Percentiles rank a stretch among this genome's conserved stretches.
Evolutionary conservation across 2,329 filamentous ascomycete species (phyloP).

Genomic region (Alternaria triticimaculans): DNA sequence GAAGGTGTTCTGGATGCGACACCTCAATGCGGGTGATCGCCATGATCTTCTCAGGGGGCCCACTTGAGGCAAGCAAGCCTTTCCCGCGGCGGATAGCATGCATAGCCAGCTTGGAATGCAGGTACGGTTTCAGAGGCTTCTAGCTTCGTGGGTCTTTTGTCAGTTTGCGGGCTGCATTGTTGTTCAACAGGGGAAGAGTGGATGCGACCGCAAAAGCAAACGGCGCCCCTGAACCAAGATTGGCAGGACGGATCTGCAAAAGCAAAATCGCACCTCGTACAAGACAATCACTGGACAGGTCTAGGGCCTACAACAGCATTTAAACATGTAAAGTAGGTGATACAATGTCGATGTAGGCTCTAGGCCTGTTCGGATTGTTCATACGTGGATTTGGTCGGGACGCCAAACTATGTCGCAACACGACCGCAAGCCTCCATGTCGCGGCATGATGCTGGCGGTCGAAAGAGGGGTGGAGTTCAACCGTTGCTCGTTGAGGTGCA

Average conservation of each 20-base stretch:
- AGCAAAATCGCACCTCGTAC: not conserved
- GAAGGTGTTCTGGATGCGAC: not conserved
- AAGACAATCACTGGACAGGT: not conserved
- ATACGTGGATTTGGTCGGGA: not conserved
- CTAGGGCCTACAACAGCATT: not conserved
- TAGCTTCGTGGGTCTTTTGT: not conserved
- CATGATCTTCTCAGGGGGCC: not conserved
- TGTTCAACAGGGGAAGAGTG: not conserved
- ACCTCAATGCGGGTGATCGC: not conserved
- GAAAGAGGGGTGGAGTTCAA: not conserved
- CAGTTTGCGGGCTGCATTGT: not conserved
- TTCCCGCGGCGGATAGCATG: not conserved
- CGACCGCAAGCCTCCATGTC: too few species aligned
- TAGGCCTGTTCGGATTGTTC: not conserved
- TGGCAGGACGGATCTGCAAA: not conserved
- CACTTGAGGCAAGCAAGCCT: not conserved
- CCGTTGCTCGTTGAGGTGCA: not conserved
- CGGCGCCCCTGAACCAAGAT: not conserved
- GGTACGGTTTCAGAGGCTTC: constrained; percentile 1
- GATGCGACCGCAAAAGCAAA: not conserved
- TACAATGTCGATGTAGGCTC: not conserved
- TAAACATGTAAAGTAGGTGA: not conserved
- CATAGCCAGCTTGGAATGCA: not conserved
- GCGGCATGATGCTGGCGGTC: not conserved
- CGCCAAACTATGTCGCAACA: not conserved